Evolutionary conservation across 129 eudicot species (phyloP), one percentile per base, ranked within the genome.

Genomic region (Chrysanthemum seticuspe): DNA sequence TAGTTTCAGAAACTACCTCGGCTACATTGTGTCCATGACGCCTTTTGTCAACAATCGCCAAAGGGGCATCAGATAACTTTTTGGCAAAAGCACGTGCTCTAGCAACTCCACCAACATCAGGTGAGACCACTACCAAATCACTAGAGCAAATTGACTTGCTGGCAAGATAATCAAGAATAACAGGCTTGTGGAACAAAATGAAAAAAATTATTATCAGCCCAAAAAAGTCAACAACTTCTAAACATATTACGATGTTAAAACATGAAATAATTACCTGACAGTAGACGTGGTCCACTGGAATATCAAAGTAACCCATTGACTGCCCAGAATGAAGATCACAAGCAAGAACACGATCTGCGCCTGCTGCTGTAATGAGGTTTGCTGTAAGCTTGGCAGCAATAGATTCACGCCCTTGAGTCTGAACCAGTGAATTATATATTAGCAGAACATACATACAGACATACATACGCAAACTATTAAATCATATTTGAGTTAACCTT

Each of bases 31-130:
- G 97, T n/a, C 95, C 95, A 10, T 85, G 90, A 21, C 97, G 95
- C 79, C 97, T 88, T 86, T 91, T 91, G 77, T 91, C 97, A 64
- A 91, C 97, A 74, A 91, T 91, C 8, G 97, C 97, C 80, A 91
- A 73, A 68, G 97, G 97, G 21, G 97, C 97, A 83, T 91, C 97
- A 50, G 95, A 88, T 74, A 91, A 67, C 55, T 91, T 91, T 82
- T 91, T 91, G 13, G 97, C 97, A 82, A 91, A 91, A 54, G 97
- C 97, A 71, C 97, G 89, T 18, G 97, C 97, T 73, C 97, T 82
- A 23, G 97, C 97, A 82, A 88, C 97, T n/a, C 97, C 97, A 75
- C 97, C 97, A 79, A 91, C 97, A 78, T 91, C 97, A 68, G 97
- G 97, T 21, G 97, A 88, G 18, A 91, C 97, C 69, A 91, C 97